These are phyloP conservation scores for Biscogniauxia marginata DNA, from an alignment of 2,329 filamentous ascomycete species.

Conservation along the genomic window DNA sequence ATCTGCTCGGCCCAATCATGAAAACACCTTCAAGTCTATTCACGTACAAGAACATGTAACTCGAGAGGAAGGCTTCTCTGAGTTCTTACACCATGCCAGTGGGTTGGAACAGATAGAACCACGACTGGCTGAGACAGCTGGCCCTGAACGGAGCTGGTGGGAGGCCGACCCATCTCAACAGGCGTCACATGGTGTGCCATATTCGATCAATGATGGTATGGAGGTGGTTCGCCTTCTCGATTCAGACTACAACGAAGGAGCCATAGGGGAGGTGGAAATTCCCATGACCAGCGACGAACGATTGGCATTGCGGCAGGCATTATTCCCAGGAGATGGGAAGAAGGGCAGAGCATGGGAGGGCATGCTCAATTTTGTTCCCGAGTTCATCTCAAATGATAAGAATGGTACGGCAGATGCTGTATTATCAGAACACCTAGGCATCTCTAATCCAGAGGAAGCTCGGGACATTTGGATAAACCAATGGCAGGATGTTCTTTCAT, in stretches of 20 bases:
- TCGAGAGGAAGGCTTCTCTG: conserved; percentile 36
- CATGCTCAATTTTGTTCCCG: conserved; percentile 51
- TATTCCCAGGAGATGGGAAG: conserved; percentile 22
- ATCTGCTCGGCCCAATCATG: conserved; percentile 7
- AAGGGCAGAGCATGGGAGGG: conserved; percentile 39
- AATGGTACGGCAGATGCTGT: conserved; percentile 16
- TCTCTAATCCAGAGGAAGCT: conserved; percentile 37
- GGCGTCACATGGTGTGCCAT: background rate
- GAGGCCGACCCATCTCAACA: background rate
- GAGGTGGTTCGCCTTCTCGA: conserved; percentile 29
- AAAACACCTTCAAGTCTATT: conserved; percentile 28
- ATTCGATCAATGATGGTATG: conserved; percentile 23
- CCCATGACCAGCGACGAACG: conserved; percentile 19
- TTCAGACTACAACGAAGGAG: conserved; percentile 19
- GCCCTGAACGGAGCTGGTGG: background rate
- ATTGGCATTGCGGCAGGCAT: conserved; percentile 20
- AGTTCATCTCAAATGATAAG: conserved; percentile 33
- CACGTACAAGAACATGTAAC: conserved; percentile 29
- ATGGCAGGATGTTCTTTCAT: conserved; percentile 55
- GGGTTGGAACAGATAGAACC: conserved; percentile 20
- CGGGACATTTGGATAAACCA: conserved; percentile 50
- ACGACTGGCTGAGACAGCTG: conserved; percentile 1
- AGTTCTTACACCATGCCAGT: conserved; percentile 34
- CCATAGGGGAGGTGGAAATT: conserved; percentile 14
- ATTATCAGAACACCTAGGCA: conserved; percentile 38